Base-by-base conservation (phyloP, 148 eudicot species). In the Nyssa sinensis region DNA sequence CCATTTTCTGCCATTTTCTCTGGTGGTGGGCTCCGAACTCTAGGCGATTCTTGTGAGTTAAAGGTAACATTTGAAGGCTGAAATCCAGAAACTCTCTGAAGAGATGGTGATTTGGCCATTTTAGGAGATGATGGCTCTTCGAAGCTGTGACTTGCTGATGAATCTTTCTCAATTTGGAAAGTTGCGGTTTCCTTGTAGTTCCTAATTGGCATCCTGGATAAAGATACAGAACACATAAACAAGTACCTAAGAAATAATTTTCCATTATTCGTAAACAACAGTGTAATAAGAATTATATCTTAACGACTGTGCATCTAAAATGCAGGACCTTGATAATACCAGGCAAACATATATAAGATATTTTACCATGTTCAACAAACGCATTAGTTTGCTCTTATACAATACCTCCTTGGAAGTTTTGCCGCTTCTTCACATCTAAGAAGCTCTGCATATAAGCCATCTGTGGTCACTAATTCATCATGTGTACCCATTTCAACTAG, bases 401-500 rank as follows among this genome's bases (percentile, higher is more conserved):
- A 31, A 62, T 81, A 95, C 98, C 98, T 92, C 73, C 97, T 86
- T 13, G 98, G 98, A 72, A 92, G 89, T 86, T 92, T 95, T 68
- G 97, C 93, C 62, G 98, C 98, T 82, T 95, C 98, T 84, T 95
- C 98, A 79, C 93, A 90, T 84, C 80, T 95, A 60, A 95, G 91
- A 76, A 95, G 98, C 72, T 95, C 98, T 13, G 98, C 96, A 84
- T 95, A 95, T 1, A 92, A 87, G 80, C 97, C 96, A 84, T 87
- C 94, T 81, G 89, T 89, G 86, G 87, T 79, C 67, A 90, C 71
- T 58, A 95, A 74, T 75, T 95, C 98, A 75, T 95, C 98, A 82
- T 95, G 98, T 27, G 96, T 95, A 44, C 98, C 98, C 92, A 95
- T 95, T 84, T 95, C 98, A 74, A 95, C 97, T 63, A 95, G 90